These are phyloP conservation scores for Microstegium vimineum DNA, from an alignment of 176 grass and related monocot species.

Conservation along the genomic window DNA sequence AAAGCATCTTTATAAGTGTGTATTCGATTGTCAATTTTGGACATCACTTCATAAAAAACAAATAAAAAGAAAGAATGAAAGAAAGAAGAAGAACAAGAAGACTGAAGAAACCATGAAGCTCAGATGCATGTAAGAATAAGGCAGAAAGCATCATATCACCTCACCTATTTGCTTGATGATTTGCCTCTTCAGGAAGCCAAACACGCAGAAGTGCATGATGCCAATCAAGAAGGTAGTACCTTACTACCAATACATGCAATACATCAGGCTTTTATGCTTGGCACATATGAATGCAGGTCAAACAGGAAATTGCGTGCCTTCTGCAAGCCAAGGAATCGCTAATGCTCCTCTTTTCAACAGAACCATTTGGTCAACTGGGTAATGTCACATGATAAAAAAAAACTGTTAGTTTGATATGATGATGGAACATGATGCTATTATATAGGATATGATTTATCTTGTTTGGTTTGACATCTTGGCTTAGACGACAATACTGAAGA, in stretches of 20 bases:
- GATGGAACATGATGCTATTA: background rate
- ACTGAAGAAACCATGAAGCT: background rate
- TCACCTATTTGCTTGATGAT: conserved; percentile 69
- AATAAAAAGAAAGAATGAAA: background rate
- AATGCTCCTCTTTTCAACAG: background rate
- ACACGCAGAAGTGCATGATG: conserved; percentile 51
- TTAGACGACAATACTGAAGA: background rate
- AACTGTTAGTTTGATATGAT: background rate
- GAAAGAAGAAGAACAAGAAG: background rate
- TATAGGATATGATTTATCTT: background rate
- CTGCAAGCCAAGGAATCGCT: background rate
- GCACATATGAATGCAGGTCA: background rate
- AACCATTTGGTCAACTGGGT: conserved; percentile 24
- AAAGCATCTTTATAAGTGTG: background rate
- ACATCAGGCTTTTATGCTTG: conserved; percentile 15
- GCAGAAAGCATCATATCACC: background rate
- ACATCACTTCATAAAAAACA: background rate
- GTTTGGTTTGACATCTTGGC: conserved; percentile 11
- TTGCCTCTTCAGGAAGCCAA: conserved; percentile 34
- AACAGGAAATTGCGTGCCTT: background rate
- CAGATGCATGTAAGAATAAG: background rate
- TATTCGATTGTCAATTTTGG: background rate
- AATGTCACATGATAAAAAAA: background rate
- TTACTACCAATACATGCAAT: background rate
- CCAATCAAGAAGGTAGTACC: background rate